Conservation (phyloP, 169 alveolate species). For the Cryptosporidium meleagridis region DNA sequence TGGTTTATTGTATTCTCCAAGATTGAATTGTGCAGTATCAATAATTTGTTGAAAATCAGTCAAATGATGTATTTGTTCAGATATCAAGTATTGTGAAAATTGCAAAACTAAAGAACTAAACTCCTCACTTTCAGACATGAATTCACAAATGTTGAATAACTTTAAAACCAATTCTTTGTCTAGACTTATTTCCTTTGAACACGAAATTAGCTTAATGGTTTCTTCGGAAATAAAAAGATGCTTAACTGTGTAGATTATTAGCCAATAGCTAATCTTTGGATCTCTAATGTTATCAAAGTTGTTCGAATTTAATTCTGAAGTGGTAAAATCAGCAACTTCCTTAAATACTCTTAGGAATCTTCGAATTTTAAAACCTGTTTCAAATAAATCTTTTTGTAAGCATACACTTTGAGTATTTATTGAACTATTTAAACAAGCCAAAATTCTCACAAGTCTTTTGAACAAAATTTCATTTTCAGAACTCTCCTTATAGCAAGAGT, state of each 20-base stretch:
- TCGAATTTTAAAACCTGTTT: constrained; percentile 45
- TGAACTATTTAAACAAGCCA: neutral
- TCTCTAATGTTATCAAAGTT: neutral
- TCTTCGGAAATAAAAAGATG: constrained; percentile 1
- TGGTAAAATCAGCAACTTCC: neutral
- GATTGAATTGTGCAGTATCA: neutral
- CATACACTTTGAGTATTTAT: neutral
- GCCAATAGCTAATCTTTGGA: constrained; percentile 10
- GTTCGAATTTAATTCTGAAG: neutral
- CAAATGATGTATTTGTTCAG: no score
- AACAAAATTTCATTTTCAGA: neutral
- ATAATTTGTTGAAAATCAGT: neutral
- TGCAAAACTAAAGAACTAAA: neutral
- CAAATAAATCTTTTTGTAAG: constrained; percentile 2
- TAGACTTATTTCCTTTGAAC: neutral
- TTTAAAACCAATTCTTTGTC: neutral
- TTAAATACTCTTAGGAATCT: constrained; percentile 23
- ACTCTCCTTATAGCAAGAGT: neutral
- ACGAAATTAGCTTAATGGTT: neutral
- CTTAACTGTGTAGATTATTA: neutral
- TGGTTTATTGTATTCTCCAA: neutral
- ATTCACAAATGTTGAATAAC: neutral
- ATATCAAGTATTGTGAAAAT: neutral
- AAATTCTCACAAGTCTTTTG: neutral
- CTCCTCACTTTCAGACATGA: neutral